Conservation (phyloP, 2,329 filamentous ascomycete genomes). For the Metarhizium humberi region DNA sequence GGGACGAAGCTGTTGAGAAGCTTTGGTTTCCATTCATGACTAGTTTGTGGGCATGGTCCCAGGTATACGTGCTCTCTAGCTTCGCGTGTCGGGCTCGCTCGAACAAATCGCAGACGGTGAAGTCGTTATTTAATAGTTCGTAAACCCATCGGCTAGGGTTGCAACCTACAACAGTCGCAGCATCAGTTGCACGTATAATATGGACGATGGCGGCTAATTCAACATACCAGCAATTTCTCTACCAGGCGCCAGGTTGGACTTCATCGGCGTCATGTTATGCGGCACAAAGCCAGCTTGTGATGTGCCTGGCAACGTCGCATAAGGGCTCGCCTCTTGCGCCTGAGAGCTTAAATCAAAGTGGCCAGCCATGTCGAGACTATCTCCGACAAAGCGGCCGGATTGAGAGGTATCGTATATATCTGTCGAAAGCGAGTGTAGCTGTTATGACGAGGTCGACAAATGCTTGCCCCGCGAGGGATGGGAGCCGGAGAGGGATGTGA, state of each 20-base stretch:
- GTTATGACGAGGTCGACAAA: neutral
- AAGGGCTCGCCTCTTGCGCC: conserved; percentile 18
- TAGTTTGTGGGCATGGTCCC: conserved; percentile 27
- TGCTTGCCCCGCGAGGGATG: neutral
- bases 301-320: conserved; percentile 24
- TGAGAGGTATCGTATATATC: neutral
- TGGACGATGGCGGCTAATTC: neutral
- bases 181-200: neutral
- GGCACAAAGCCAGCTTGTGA: conserved; percentile 16
- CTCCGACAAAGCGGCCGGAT: neutral
- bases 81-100: conserved; percentile 20
- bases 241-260: conserved; percentile 17
- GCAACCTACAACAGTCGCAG: conserved; percentile 16
- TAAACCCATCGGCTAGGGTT: conserved; percentile 32
- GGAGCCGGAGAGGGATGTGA: neutral
- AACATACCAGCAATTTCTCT: conserved; percentile 19
- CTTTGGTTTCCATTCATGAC: conserved; percentile 31
- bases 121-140: conserved; percentile 28
- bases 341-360: conserved; percentile 19
- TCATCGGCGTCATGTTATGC: conserved; percentile 23
- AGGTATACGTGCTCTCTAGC: conserved; percentile 20
- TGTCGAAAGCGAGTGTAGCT: neutral
- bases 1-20: conserved; percentile 15
- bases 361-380: conserved; percentile 16
- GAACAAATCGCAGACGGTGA: conserved; percentile 26